These are phyloP conservation scores for Domatiomyces globalis DNA, from an alignment of 2,329 filamentous ascomycete genomes.

Conservation along the genomic window DNA sequence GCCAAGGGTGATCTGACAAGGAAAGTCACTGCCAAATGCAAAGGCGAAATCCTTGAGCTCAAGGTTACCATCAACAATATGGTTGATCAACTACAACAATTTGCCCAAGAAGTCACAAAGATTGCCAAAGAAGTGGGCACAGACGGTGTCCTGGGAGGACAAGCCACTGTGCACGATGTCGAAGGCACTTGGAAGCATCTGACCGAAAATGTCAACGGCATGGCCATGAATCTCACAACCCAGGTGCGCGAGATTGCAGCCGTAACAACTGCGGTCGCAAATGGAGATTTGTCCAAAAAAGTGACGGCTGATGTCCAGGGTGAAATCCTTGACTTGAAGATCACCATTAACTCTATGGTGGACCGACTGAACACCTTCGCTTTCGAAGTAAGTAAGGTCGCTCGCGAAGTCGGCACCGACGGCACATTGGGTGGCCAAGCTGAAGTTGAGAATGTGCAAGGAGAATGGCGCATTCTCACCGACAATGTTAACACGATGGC, in stretches of 20 bases:
- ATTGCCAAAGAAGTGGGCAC: conserved; percentile 94
- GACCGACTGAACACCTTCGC: conserved; percentile 50
- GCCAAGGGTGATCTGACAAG: conserved; percentile 82
- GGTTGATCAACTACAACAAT: conserved; percentile 95
- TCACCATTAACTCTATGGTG: conserved; percentile 63
- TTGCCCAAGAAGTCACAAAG: conserved; percentile 91
- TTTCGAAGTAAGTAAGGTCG: conserved; percentile 52
- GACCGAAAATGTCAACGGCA: conserved; percentile 91
- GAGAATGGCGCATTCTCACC: conserved; percentile 53
- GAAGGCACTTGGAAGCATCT: conserved; percentile 95
- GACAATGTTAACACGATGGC: conserved; percentile 57
- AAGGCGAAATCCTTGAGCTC: conserved; percentile 82
- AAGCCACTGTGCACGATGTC: conserved; percentile 90
- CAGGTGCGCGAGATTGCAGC: conserved; percentile 96
- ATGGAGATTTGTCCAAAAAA: conserved; percentile 88
- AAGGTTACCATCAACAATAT: conserved; percentile 99
- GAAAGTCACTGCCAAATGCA: conserved; percentile 86
- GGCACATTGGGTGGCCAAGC: conserved; percentile 51
- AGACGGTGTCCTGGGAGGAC: conserved; percentile 82
- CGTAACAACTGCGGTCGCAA: conserved; percentile 88
- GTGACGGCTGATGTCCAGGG: conserved; percentile 87
- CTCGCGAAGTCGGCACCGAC: conserved; percentile 50
- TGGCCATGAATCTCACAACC: conserved; percentile 96
- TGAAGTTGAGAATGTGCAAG: conserved; percentile 50
- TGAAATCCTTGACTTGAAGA: conserved; percentile 89